phyloP scores from a whole-genome alignment of 345 rosid genomes.

The Salix exigua region DNA sequence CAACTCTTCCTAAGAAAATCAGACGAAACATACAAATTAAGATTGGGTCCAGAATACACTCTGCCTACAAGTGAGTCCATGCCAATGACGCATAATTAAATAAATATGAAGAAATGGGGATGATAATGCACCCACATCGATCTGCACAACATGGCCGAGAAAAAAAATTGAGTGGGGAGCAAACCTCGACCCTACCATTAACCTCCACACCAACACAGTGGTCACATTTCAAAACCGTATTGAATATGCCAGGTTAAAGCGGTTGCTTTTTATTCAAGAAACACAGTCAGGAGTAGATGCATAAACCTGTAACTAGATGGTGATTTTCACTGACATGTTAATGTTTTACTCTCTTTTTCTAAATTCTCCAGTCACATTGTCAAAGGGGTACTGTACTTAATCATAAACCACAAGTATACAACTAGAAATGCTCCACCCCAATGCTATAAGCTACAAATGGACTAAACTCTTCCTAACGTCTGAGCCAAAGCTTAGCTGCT shows the following conservation, averaged over 20 bases:
- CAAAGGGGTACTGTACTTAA: not conserved
- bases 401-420: not conserved
- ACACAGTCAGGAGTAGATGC: not conserved
- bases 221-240: constrained; percentile 1
- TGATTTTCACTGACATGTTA: not conserved
- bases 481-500: not conserved
- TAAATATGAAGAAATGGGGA: not conserved
- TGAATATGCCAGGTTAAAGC: not conserved
- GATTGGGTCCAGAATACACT: not conserved
- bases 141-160: not conserved
- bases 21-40: not conserved
- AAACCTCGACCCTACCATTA: not conserved
- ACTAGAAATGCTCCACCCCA: not conserved
- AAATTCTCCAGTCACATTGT: not conserved
- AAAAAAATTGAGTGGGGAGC: not conserved
- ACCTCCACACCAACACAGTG: not conserved
- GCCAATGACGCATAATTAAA: not conserved
- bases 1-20: constrained; percentile 52
- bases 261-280: not conserved
- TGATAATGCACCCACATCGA: not conserved
- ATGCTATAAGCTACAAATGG: not conserved
- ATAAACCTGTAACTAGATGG: not conserved
- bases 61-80: not conserved
- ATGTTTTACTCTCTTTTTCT: not conserved
- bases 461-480: not conserved